Evolutionary conservation across 805 yeast genomes (phyloP).

Genomic region (Saturnispora zaruensis): DNA sequence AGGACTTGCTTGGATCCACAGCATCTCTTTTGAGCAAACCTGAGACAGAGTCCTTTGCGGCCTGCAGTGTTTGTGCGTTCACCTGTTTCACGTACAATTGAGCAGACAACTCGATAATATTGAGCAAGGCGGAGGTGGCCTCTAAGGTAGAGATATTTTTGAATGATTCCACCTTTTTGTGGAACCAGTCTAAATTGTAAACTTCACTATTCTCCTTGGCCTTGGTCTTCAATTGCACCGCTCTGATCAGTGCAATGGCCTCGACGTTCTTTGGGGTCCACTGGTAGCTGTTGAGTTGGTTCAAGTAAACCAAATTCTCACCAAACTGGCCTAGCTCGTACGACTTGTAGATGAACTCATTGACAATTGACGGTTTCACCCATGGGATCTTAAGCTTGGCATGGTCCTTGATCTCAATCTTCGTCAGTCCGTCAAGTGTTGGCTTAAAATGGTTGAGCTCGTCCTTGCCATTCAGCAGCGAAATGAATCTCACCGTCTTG

Average conservation of each 20-base stretch:
- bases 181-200: constrained; percentile 13
- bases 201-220: constrained; percentile 5
- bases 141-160: constrained; percentile 11
- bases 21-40: not conserved
- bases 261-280: constrained; percentile 19
- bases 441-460: constrained; percentile 19
- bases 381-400: constrained; percentile 11
- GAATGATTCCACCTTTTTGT: constrained; percentile 13
- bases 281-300: constrained; percentile 15
- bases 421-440: constrained; percentile 16
- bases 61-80: not conserved
- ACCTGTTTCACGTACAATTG: not conserved
- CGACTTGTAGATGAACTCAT: constrained; percentile 21
- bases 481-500: constrained; percentile 21
- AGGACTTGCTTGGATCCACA: not conserved
- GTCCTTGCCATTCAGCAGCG: constrained; percentile 17
- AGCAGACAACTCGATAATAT: constrained; percentile 1
- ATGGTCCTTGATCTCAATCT: constrained; percentile 8
- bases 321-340: constrained; percentile 18
- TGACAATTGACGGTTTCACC: constrained; percentile 19
- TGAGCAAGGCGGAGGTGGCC: not conserved
- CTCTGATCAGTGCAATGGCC: constrained; percentile 20
- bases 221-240: constrained; percentile 14
- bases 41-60: not conserved
- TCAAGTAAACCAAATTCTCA: constrained; percentile 16